Percentiles rank a stretch among this genome's conserved stretches.
Evolutionary conservation across 2,329 filamentous ascomycete genomes (phyloP).

Genomic region (Exserohilum turcica): DNA sequence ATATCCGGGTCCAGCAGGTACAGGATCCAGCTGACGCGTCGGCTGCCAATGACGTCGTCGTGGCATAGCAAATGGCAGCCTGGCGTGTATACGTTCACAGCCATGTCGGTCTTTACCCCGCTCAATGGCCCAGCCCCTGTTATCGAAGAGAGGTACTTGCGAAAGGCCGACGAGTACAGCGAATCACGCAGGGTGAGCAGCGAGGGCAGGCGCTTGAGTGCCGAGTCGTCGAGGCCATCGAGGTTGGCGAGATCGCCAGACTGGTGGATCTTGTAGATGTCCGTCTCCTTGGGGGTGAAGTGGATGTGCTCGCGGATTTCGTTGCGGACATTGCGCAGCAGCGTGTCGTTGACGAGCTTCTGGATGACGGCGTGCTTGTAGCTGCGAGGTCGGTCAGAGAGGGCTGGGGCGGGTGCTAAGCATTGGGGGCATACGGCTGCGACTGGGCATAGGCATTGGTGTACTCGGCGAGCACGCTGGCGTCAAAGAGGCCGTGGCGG

Average conservation of each 20-base stretch:
- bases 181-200: slow-evolving; percentile 92
- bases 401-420: background rate
- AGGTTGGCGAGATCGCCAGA: slow-evolving; percentile 96
- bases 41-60: slow-evolving; percentile 97
- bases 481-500: slow-evolving; percentile 47
- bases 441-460: slow-evolving; percentile 46
- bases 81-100: slow-evolving; percentile 97
- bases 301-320: slow-evolving; percentile 90
- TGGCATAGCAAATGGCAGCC: slow-evolving; percentile 96
- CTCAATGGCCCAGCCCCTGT: slow-evolving; percentile 86
- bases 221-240: slow-evolving; percentile 86
- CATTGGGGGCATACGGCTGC: slow-evolving; percentile 42
- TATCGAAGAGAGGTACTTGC: slow-evolving; percentile 84
- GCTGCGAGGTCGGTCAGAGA: slow-evolving; percentile 40
- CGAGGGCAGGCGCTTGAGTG: slow-evolving; percentile 83
- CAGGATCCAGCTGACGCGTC: slow-evolving; percentile 94
- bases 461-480: slow-evolving; percentile 42
- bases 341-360: slow-evolving; percentile 74
- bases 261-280: slow-evolving; percentile 99
- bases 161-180: slow-evolving; percentile 87
- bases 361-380: slow-evolving; percentile 95
- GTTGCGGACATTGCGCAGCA: slow-evolving; percentile 82
- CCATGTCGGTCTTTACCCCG: slow-evolving; percentile 96
- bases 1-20: slow-evolving; percentile 92
- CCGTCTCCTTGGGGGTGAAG: slow-evolving; percentile 98